Percentiles rank a stretch among this genome's conserved stretches.
Conservation (phyloP, 345 rosid species). For the Citrus sp. region DNA sequence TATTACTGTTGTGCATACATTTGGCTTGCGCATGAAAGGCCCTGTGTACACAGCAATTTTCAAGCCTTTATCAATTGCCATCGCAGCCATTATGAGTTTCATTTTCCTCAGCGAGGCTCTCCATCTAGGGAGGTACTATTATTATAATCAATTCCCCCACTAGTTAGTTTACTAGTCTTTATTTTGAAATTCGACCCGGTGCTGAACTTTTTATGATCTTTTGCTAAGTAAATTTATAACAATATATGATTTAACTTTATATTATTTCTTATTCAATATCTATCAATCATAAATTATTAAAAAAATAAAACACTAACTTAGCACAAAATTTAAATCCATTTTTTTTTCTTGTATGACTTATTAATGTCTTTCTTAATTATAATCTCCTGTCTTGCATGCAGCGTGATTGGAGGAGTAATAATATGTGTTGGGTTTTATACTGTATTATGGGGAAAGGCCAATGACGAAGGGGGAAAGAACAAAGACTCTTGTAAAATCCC, state of each 20-base stretch:
- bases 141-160: too few species aligned
- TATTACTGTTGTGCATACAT: conserved; percentile 15
- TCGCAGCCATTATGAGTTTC: conserved; percentile 25
- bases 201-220: too few species aligned
- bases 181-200: too few species aligned
- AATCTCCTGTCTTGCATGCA: not conserved
- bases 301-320: too few species aligned
- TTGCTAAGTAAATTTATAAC: too few species aligned
- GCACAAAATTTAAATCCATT: too few species aligned
- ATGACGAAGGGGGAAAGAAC: conserved; percentile 1
- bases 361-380: not conserved
- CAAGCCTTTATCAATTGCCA: conserved; percentile 27
- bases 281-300: too few species aligned
- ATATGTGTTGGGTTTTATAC: conserved; percentile 28
- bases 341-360: not conserved
- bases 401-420: conserved; percentile 20
- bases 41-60: conserved; percentile 32
- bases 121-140: conserved; percentile 30
- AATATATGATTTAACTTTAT: not conserved
- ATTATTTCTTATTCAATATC: too few species aligned
- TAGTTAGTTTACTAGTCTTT: too few species aligned
- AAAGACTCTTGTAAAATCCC: not conserved
- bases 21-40: conserved; percentile 26
- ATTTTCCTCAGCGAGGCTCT: conserved; percentile 27
- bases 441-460: conserved; percentile 41